phyloP scores from a whole-genome alignment of 1,284 basidiomycete species.

The Leccinum fallax region DNA sequence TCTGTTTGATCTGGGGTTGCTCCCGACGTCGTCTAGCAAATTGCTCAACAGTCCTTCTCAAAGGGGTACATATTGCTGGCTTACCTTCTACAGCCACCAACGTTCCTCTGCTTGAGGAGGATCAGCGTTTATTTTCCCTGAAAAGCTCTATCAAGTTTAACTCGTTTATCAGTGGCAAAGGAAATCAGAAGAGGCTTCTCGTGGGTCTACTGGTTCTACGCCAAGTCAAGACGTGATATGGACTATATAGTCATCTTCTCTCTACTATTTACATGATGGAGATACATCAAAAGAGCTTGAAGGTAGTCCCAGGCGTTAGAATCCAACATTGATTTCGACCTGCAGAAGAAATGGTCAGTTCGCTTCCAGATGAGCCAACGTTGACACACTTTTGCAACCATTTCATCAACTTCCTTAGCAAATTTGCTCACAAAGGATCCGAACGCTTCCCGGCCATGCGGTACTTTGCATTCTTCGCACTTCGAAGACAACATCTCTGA shows the following conservation, averaged over 20 bases:
- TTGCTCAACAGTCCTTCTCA: constrained; percentile 12
- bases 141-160: constrained; percentile 74
- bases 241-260: background rate
- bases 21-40: constrained; percentile 26
- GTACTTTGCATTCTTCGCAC: constrained; percentile 1
- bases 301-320: background rate
- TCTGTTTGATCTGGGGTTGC: constrained; percentile 26
- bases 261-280: constrained; percentile 14
- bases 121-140: constrained; percentile 53
- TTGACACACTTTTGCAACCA: constrained; percentile 11
- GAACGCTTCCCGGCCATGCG: constrained; percentile 1
- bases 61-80: constrained; percentile 25
- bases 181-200: constrained; percentile 61
- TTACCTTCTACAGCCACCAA: constrained; percentile 25
- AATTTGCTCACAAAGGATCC: constrained; percentile 14
- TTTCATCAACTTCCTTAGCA: constrained; percentile 8
- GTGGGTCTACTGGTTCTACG: constrained; percentile 21
- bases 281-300: constrained; percentile 1
- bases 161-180: constrained; percentile 80
- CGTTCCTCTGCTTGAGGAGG: constrained; percentile 31
- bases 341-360: background rate
- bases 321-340: constrained; percentile 16
- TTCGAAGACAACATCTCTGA: constrained; percentile 7
- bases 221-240: constrained; percentile 35
- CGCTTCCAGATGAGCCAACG: background rate